Evolutionary conservation across 768 basidiomycete genomes (phyloP).

Genomic region (Pulveroboletus ravenelii): DNA sequence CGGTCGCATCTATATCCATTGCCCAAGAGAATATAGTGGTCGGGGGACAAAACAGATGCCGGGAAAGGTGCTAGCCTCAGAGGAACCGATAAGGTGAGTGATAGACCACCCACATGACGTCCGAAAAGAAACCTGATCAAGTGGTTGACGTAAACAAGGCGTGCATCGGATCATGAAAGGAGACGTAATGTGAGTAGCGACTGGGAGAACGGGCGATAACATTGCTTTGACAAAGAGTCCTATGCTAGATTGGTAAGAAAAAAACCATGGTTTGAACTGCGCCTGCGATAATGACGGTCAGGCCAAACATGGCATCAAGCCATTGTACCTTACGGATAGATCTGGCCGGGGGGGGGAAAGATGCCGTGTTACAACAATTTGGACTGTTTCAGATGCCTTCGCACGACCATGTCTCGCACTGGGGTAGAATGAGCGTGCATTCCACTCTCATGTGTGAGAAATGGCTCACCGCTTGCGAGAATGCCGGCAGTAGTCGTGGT

Average conservation of each 20-base stretch:
- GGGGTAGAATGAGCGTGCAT: constrained; percentile 6
- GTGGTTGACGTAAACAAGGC: neutral
- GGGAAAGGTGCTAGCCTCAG: neutral
- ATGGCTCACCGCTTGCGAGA: constrained; percentile 61
- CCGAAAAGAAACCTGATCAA: neutral
- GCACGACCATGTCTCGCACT: constrained; percentile 82
- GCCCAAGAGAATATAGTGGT: neutral
- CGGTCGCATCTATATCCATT: constrained; percentile 13
- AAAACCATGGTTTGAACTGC: neutral
- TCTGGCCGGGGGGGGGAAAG: neutral
- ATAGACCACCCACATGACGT: neutral
- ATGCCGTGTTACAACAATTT: constrained; percentile 48
- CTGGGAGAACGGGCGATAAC: constrained; percentile 4
- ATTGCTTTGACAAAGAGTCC: constrained; percentile 10
- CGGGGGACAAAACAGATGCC: constrained; percentile 3
- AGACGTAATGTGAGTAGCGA: constrained; percentile 3
- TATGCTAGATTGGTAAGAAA: constrained; percentile 1
- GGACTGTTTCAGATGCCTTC: constrained; percentile 71
- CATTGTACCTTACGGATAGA: constrained; percentile 7
- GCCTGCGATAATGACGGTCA: constrained; percentile 2
- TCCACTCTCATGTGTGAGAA: neutral
- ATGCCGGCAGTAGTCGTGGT: constrained; percentile 70
- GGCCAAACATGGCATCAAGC: neutral
- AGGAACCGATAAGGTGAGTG: neutral
- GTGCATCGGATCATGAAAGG: constrained; percentile 2